phyloP scores from a whole-genome alignment of 164 flowering plant genomes.

The Sextonia rubra region DNA sequence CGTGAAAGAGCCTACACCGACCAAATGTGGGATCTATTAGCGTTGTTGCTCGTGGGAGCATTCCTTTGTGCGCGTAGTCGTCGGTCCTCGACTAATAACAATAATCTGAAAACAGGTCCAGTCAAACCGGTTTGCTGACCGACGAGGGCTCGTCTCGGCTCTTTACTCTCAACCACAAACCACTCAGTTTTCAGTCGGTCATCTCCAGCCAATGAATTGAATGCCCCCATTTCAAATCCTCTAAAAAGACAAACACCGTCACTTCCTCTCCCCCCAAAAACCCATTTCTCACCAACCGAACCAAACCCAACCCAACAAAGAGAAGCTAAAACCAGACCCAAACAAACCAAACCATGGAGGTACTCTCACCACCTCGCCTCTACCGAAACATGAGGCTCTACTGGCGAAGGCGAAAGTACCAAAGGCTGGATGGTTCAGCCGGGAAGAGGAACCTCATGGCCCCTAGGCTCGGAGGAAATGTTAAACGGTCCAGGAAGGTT shows the following conservation, averaged over 20 bases:
- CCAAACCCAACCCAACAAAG: too few relatives aligned
- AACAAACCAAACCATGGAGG: not conserved
- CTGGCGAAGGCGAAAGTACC: conserved; percentile 9
- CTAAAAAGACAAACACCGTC: not conserved
- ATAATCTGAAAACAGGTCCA: too few relatives aligned
- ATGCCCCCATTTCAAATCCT: not conserved
- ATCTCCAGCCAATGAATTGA: not conserved
- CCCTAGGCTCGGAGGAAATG: not conserved
- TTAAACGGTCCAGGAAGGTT: not conserved
- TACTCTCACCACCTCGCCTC: not conserved
- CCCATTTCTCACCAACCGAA: not conserved
- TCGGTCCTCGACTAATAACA: too few relatives aligned
- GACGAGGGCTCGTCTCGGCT: too few relatives aligned
- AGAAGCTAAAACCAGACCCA: not conserved
- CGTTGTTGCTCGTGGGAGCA: too few relatives aligned
- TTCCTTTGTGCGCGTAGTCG: too few relatives aligned
- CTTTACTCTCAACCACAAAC: too few relatives aligned
- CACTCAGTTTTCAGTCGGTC: too few relatives aligned
- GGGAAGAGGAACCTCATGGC: conserved; percentile 6
- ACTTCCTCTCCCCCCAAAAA: not conserved
- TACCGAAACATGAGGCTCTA: conserved; percentile 2
- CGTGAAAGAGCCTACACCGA: too few relatives aligned
- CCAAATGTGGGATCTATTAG: too few relatives aligned
- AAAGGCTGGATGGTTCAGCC: conserved; percentile 10
- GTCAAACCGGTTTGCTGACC: too few relatives aligned